These are phyloP conservation scores for Podaxis sp. DNA, from an alignment of 768 basidiomycete species.

Conservation along the genomic window DNA sequence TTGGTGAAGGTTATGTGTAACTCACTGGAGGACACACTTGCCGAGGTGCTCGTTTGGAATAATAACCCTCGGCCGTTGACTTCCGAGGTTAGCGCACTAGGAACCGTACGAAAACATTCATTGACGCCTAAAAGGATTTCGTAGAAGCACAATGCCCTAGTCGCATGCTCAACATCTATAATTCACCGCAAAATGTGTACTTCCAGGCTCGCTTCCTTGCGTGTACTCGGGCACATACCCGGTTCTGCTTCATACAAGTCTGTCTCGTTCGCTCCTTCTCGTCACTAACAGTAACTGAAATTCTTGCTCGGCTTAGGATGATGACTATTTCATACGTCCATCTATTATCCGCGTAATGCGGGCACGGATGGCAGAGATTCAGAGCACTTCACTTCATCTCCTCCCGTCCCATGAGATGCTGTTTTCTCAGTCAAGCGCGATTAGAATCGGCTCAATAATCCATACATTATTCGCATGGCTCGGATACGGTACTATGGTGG, in stretches of 20 bases:
- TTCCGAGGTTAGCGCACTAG: slow-evolving; percentile 36
- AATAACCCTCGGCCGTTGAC: slow-evolving; percentile 48
- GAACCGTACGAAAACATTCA: background rate
- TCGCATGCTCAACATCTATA: slow-evolving; percentile 49
- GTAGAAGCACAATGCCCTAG: slow-evolving; percentile 38
- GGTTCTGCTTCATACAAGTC: slow-evolving; percentile 66
- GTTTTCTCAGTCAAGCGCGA: slow-evolving; percentile 48
- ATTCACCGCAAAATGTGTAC: slow-evolving; percentile 56
- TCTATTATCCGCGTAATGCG: slow-evolving; percentile 56
- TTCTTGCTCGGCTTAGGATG: slow-evolving; percentile 45
- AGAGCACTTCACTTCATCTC: slow-evolving; percentile 43
- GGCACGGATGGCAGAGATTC: slow-evolving; percentile 31
- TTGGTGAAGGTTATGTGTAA: slow-evolving; percentile 55
- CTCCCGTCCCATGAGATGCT: slow-evolving; percentile 64
- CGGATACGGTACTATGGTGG: slow-evolving; percentile 61
- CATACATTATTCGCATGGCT: slow-evolving; percentile 67
- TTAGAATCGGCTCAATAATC: slow-evolving; percentile 34
- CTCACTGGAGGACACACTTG: slow-evolving; percentile 44
- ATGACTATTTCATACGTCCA: slow-evolving; percentile 63
- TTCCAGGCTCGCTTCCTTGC: slow-evolving; percentile 65
- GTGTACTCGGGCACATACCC: slow-evolving; percentile 49
- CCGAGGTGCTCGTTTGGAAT: slow-evolving; percentile 61
- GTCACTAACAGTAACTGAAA: slow-evolving; percentile 7
- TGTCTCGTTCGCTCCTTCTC: background rate
- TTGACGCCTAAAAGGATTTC: slow-evolving; percentile 38